phyloP scores from a whole-genome alignment of 2,329 filamentous ascomycete genomes.

The Clarireedia paspali region DNA sequence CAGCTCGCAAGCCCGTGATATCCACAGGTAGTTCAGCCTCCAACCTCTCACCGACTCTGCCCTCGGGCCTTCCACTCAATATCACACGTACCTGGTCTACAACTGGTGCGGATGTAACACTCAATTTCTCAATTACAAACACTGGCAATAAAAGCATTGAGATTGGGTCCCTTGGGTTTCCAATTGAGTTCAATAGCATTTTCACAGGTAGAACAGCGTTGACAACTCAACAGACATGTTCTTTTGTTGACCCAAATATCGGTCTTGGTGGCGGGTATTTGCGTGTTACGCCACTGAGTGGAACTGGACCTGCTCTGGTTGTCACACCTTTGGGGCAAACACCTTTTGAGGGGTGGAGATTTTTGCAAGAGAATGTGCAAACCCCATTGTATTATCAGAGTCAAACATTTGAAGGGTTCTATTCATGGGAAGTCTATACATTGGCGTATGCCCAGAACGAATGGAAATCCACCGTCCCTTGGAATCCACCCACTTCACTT shows the following conservation, averaged over 20 bases:
- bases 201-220: constrained; percentile 43
- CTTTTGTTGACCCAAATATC: constrained; percentile 52
- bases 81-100: constrained; percentile 46
- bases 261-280: constrained; percentile 51
- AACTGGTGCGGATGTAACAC: constrained; percentile 39
- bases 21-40: constrained; percentile 32
- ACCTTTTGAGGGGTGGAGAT: constrained; percentile 47
- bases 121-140: constrained; percentile 46
- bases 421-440: constrained; percentile 50
- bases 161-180: constrained; percentile 49
- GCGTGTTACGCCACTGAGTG: constrained; percentile 43
- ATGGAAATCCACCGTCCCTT: constrained; percentile 43
- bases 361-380: constrained; percentile 38
- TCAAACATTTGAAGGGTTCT: constrained; percentile 52
- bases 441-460: constrained; percentile 49
- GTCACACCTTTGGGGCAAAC: constrained; percentile 41
- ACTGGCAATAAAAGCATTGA: constrained; percentile 35
- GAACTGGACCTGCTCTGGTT: constrained; percentile 41
- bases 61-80: constrained; percentile 31
- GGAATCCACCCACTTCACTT: constrained; percentile 46
- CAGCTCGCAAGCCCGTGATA: constrained; percentile 29
- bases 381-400: constrained; percentile 38
- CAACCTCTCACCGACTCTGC: constrained; percentile 36
- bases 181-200: constrained; percentile 55
- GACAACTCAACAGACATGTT: constrained; percentile 43